Percentiles rank a stretch among this genome's conserved stretches.
phyloP scores from a whole-genome alignment of 2,329 filamentous ascomycete species.

The Apiospora saccharicola region DNA sequence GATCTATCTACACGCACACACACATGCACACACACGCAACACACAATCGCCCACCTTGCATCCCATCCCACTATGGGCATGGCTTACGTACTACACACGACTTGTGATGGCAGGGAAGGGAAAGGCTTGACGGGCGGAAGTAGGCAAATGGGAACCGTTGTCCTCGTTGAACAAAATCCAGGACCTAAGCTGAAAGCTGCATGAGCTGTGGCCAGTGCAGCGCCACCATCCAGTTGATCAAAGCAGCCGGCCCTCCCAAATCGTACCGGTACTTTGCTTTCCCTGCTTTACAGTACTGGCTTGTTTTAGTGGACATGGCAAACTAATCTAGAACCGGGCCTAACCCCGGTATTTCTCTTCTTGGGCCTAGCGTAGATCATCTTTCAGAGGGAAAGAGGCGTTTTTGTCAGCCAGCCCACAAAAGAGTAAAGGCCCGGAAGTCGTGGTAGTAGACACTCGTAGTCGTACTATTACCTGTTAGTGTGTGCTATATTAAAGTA shows the following conservation, averaged over 20 bases:
- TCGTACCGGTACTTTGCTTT: constrained; percentile 24
- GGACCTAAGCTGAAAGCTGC: constrained; percentile 43
- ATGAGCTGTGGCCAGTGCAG: constrained; percentile 39
- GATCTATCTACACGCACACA: background rate
- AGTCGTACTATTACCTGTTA: constrained; percentile 9
- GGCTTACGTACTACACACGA: constrained; percentile 21
- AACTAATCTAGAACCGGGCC: constrained; percentile 14
- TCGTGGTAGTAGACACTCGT: background rate
- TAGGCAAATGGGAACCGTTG: constrained; percentile 42
- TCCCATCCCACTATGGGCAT: background rate
- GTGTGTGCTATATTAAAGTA: constrained; percentile 6
- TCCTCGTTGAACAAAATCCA: constrained; percentile 25
- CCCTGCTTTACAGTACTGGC: background rate
- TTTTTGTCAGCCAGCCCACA: constrained; percentile 16
- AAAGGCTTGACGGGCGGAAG: constrained; percentile 29
- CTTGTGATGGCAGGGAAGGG: constrained; percentile 6
- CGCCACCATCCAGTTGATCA: constrained; percentile 30
- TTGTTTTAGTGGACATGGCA: background rate
- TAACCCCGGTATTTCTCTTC: constrained; percentile 14
- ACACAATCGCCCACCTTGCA: background rate
- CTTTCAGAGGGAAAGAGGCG: constrained; percentile 16
- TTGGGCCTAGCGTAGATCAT: constrained; percentile 23
- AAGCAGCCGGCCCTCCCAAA: constrained; percentile 21
- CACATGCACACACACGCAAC: background rate
- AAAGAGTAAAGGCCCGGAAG: background rate